Conservation (phyloP, 2,329 filamentous ascomycete species). For the Lachnellula suecica region DNA sequence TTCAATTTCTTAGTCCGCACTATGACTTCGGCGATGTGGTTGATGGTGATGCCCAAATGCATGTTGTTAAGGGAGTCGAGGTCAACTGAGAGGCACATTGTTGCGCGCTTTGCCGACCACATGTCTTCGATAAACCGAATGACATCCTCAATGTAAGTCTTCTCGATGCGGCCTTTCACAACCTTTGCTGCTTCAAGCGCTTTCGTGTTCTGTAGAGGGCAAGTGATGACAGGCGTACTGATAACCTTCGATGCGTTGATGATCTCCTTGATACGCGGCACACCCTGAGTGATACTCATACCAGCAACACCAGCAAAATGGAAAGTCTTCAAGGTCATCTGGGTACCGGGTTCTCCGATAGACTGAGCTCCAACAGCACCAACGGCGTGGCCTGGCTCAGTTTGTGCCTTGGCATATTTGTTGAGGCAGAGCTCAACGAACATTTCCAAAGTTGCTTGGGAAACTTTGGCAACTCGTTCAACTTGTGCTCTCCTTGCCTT, state of each 20-base stretch:
- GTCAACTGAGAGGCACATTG: slow-evolving; percentile 80
- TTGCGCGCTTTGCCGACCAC: slow-evolving; percentile 76
- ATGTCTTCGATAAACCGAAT: slow-evolving; percentile 82
- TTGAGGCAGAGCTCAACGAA: slow-evolving; percentile 83
- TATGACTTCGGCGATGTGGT: slow-evolving; percentile 76
- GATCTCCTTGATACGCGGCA: slow-evolving; percentile 99
- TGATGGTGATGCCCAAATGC: slow-evolving; percentile 73
- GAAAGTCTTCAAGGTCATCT: slow-evolving; percentile 99
- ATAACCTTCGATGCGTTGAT: slow-evolving; percentile 97
- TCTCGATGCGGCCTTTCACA: slow-evolving; percentile 91
- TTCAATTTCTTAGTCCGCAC: slow-evolving; percentile 81
- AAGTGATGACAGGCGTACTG: slow-evolving; percentile 90
- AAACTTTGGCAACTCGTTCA: slow-evolving; percentile 82
- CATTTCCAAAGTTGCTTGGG: slow-evolving; percentile 65
- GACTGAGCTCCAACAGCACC: slow-evolving; percentile 96
- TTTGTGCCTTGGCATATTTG: slow-evolving; percentile 88
- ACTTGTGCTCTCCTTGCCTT: slow-evolving; percentile 33
- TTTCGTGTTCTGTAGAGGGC: slow-evolving; percentile 74
- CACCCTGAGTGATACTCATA: slow-evolving; percentile 99
- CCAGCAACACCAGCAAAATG: slow-evolving; percentile 99
- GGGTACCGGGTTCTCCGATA: slow-evolving; percentile 95
- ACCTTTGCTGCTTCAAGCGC: slow-evolving; percentile 80
- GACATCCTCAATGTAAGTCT: slow-evolving; percentile 84
- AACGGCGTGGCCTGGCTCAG: slow-evolving; percentile 93
- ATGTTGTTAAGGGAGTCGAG: slow-evolving; percentile 74